Conservation (phyloP, 2,329 filamentous ascomycete genomes). For the Plectosphaerella sp. region DNA sequence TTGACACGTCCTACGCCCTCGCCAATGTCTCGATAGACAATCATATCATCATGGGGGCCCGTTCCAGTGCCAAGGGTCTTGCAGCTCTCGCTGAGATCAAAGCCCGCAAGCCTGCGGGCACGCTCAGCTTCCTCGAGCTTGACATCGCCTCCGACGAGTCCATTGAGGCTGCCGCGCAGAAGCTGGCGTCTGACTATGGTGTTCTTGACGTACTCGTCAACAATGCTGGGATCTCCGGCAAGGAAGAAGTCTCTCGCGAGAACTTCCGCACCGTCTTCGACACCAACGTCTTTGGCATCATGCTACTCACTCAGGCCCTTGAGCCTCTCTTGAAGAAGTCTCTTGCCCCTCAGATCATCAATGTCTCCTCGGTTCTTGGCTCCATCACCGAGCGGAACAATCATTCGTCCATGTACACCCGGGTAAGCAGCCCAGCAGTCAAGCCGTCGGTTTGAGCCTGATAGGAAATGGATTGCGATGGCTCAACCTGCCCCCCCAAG, state of each 20-base stretch:
- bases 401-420: neutral
- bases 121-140: conserved; percentile 52
- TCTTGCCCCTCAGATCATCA: conserved; percentile 20
- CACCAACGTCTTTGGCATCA: conserved; percentile 25
- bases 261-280: conserved; percentile 47
- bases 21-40: conserved; percentile 29
- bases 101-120: conserved; percentile 42
- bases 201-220: conserved; percentile 54
- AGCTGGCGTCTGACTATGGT: conserved; percentile 42
- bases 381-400: conserved; percentile 20
- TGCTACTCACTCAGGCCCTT: conserved; percentile 22
- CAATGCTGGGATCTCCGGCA: conserved; percentile 54
- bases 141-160: conserved; percentile 58
- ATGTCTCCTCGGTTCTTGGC: conserved; percentile 26
- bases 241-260: conserved; percentile 49
- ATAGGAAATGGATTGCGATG: too few species aligned
- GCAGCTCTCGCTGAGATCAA: conserved; percentile 20
- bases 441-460: too few species aligned
- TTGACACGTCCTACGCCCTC: conserved; percentile 30
- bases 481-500: too few species aligned
- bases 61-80: conserved; percentile 31
- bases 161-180: conserved; percentile 46
- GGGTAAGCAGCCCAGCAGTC: too few species aligned
- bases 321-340: conserved; percentile 24
- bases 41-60: conserved; percentile 32